Evolutionary conservation across 1,284 basidiomycete species (phyloP).

Genomic region (Coniferiporia sulphurascens): DNA sequence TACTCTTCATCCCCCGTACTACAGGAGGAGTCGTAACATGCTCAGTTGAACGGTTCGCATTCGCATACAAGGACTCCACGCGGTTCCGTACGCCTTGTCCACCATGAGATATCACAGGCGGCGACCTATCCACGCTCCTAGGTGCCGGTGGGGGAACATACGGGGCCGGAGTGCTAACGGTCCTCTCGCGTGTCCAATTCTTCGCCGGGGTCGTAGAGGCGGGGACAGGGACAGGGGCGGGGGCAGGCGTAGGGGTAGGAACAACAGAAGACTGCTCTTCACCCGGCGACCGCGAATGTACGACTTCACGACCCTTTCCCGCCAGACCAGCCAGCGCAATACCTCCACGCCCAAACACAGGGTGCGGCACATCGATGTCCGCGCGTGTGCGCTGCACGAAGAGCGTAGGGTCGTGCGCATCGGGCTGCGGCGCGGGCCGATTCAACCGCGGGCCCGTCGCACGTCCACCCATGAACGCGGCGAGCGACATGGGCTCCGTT

Average conservation of each 20-base stretch:
- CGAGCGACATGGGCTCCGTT: conserved; percentile 55
- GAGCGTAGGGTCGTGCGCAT: conserved; percentile 58
- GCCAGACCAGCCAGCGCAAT: conserved; percentile 69
- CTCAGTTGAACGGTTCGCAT: conserved; percentile 7
- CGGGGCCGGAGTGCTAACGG: conserved; percentile 31
- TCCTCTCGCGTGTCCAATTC: conserved; percentile 30
- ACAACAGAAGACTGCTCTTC: neutral
- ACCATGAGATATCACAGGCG: conserved; percentile 15
- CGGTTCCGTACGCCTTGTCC: conserved; percentile 11
- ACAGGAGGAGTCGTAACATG: neutral
- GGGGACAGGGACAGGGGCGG: conserved; percentile 18
- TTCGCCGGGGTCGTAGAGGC: conserved; percentile 6
- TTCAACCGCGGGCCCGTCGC: conserved; percentile 67
- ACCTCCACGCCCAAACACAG: conserved; percentile 67
- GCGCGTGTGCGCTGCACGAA: conserved; percentile 52
- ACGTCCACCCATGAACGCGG: conserved; percentile 72
- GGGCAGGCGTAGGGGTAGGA: conserved; percentile 17
- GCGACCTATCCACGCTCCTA: conserved; percentile 5
- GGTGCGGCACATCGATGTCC: conserved; percentile 51
- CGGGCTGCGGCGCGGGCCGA: conserved; percentile 63
- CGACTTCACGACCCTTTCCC: conserved; percentile 26
- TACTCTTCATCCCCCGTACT: conserved; percentile 8
- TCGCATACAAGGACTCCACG: conserved; percentile 15
- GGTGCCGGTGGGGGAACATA: conserved; percentile 2
- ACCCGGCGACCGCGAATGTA: neutral